Percentiles rank a stretch among this genome's conserved stretches.
Conservation (phyloP, 176 grass and related monocot genomes). For the Carex cristatella region DNA sequence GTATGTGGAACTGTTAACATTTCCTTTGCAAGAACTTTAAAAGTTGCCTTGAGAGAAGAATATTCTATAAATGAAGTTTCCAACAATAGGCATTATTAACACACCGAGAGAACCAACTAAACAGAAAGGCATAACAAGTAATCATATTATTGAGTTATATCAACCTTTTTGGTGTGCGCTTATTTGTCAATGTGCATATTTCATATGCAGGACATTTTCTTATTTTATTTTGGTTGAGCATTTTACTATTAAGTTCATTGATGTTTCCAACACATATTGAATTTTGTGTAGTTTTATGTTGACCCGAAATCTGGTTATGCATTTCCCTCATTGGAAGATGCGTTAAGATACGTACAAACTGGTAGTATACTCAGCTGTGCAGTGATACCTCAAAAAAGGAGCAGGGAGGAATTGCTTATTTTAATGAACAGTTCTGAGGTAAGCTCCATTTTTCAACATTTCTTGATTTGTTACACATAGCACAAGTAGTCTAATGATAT, state of each 20-base stretch:
- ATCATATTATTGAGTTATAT: neutral
- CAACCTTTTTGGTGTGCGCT: neutral
- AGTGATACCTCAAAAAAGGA: neutral
- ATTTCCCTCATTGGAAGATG: conserved; percentile 20
- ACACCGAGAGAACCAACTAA: neutral
- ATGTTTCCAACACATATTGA: neutral
- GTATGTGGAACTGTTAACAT: neutral
- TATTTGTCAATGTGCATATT: neutral
- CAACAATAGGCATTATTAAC: neutral
- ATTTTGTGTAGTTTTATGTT: conserved; percentile 21
- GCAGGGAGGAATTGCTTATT: neutral
- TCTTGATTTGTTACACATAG: neutral
- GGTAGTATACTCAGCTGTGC: conserved; percentile 11
- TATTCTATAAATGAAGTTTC: neutral
- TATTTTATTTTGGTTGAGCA: neutral
- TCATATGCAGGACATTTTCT: neutral
- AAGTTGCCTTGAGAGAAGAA: neutral
- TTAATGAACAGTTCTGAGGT: neutral
- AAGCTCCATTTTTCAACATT: neutral
- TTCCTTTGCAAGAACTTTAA: neutral
- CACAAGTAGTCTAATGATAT: neutral
- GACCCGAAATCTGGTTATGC: neutral
- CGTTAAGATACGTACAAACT: neutral
- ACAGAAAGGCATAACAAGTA: neutral
- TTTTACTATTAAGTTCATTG: neutral